phyloP scores from a whole-genome alignment of 2,329 filamentous ascomycete species.

The Cladosporium halotolerans region DNA sequence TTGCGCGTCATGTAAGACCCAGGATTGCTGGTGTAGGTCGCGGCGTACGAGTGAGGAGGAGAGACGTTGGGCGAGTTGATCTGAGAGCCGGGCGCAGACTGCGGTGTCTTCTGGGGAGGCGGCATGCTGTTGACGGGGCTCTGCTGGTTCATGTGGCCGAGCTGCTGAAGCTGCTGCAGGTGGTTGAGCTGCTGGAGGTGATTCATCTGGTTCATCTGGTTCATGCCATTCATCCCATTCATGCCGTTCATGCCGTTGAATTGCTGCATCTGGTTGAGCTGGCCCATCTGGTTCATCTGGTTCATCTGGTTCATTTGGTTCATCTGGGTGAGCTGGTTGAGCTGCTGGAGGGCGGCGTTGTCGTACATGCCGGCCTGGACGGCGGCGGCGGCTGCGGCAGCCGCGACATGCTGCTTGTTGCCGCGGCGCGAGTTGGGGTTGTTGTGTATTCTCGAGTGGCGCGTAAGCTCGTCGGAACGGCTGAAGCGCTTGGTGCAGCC shows the following conservation, averaged over 20 bases:
- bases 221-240: constrained; percentile 14
- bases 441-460: constrained; percentile 97
- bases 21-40: constrained; percentile 51
- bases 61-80: constrained; percentile 92
- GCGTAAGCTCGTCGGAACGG: constrained; percentile 89
- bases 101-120: constrained; percentile 70
- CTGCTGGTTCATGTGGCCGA: constrained; percentile 8
- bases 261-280: constrained; percentile 22
- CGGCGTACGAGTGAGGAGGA: constrained; percentile 76
- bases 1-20: constrained; percentile 55
- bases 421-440: constrained; percentile 94
- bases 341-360: constrained; percentile 37
- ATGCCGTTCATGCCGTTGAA: constrained; percentile 23
- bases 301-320: constrained; percentile 74
- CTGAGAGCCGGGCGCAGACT: constrained; percentile 81
- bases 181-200: not conserved
- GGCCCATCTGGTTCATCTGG: constrained; percentile 44
- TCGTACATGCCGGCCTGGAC: constrained; percentile 47
- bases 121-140: constrained; percentile 59
- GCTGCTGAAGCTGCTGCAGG: constrained; percentile 11
- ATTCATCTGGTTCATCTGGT: constrained; percentile 16
- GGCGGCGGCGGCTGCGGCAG: constrained; percentile 51
- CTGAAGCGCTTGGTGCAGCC: constrained; percentile 97
- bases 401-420: constrained; percentile 69
- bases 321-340: constrained; percentile 66